Base-by-base conservation (phyloP, 139 green algal genomes). In the Chlamydomonas applanata region DNA sequence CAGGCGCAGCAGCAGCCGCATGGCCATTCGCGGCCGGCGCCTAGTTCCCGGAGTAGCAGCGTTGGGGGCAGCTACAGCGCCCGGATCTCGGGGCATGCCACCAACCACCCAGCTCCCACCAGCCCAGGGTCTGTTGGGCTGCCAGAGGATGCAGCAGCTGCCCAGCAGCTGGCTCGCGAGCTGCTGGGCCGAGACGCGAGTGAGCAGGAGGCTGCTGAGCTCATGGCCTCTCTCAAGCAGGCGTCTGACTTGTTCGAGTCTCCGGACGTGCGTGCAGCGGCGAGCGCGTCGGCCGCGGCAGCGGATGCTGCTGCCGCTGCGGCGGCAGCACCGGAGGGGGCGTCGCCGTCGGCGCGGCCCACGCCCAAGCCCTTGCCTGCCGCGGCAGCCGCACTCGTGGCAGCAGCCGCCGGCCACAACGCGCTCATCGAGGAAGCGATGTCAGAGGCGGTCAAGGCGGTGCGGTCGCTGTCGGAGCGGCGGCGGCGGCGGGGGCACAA, bases 1-100 rank as follows among this genome's bases (percentile, higher is more conserved):
- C 59, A n/a, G n/a, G n/a, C n/a, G n/a, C n/a, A 34, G n/a, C 59
- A 66, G 59, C 59, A 34, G 59, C 59, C 29, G n/a, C 59, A 66
- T 9, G 11, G 24, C 29, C 4, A 4, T 3, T 3, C n/a, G 25
- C 59, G 11, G 25, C 24, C 11, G 35, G 59, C n/a, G 59, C n/a
- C n/a, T n/a, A n/a, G n/a, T n/a, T n/a, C 25, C 30, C n/a, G n/a
- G 9, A 4, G n/a, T 25, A 66, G 59, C 29, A 66, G 3, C 27
- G 27, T 33, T 20, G 27, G 54, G 35, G 59, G 59, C 29, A 35
- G 59, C 40, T 49, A 49, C 40, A 49, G 40, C 40, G 40, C 40
- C 7, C 40, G 40, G 7, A 49, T 49, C 40, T 19, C 40, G 7
- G 40, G 40, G 7, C 40, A 49, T n/a, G n/a, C n/a, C n/a, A n/a